Evolutionary conservation across 768 basidiomycete genomes (phyloP), one percentile per base, ranked within the genome.

Genomic region (Hysterangium stoloniferum): DNA sequence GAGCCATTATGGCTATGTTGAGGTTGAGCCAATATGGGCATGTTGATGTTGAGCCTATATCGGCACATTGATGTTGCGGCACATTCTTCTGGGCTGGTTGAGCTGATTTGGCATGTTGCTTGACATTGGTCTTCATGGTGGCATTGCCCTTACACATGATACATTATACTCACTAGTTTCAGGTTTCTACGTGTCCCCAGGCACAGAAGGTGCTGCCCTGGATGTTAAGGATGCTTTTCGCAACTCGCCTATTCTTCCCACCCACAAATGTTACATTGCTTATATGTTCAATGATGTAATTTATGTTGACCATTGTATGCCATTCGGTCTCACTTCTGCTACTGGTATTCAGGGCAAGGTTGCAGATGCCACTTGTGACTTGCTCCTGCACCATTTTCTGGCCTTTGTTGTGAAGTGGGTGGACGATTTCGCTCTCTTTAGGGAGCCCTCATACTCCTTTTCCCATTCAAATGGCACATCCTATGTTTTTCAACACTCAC

Each of bases 41-140:
- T n/a, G n/a, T n/a, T n/a, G n/a, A n/a, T n/a, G n/a, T n/a, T n/a
- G n/a, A n/a, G n/a, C n/a, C 69, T 6, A 75, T 57, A n/a, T 69
- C 73, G 35, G 70, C 74, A 69, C 73, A 78, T 4, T 62, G 62
- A 4, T 19, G 28, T 15, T 65, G 31, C 24, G 46, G 46, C 6
- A 51, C 22, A 22, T 61, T 43, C 1, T n/a, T n/a, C n/a, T n/a
- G n/a, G n/a, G n/a, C n/a, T n/a, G n/a, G n/a, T n/a, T n/a, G n/a
- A n/a, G n/a, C n/a, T n/a, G n/a, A n/a, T n/a, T n/a, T n/a, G n/a
- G n/a, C n/a, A n/a, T n/a, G n/a, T n/a, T n/a, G n/a, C n/a, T n/a
- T n/a, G n/a, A n/a, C n/a, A n/a, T n/a, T n/a, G n/a, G n/a, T n/a
- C n/a, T n/a, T n/a, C n/a, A n/a, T n/a, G n/a, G n/a, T n/a, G n/a